Evolutionary conservation across 1,139 yeast genomes (phyloP).

Genomic region (Zygosaccharomyces sapae): DNA sequence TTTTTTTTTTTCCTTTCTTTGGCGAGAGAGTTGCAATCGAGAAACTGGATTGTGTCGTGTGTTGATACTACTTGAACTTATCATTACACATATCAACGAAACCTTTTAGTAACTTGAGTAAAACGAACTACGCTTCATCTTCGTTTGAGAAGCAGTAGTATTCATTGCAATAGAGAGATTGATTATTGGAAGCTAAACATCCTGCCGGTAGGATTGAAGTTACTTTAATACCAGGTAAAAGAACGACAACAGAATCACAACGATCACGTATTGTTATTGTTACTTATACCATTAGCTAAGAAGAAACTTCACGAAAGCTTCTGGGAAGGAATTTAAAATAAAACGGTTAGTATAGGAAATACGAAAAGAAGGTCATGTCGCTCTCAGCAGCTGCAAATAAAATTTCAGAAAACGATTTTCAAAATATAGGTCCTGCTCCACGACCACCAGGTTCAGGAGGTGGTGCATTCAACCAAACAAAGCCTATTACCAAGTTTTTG

Average conservation of each 20-base stretch:
- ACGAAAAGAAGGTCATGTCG: too few relatives aligned
- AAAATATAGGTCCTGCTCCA: constrained; percentile 45
- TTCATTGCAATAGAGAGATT: not conserved
- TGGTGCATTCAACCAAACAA: constrained; percentile 32
- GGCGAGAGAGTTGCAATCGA: not conserved
- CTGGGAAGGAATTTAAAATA: not conserved
- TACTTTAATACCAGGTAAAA: not conserved
- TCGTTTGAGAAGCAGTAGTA: not conserved
- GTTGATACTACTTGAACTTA: constrained; percentile 2
- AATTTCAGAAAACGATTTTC: constrained; percentile 39
- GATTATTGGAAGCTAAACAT: not conserved
- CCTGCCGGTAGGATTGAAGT: not conserved
- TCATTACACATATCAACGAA: constrained; percentile 2
- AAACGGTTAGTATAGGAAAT: not conserved
- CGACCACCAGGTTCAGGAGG: constrained; percentile 37
- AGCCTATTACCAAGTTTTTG: constrained; percentile 30
- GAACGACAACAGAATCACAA: not conserved
- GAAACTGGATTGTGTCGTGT: not conserved
- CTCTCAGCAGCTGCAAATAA: constrained; percentile 45
- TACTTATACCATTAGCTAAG: not conserved
- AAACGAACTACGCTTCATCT: constrained; percentile 1
- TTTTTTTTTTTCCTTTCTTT: not conserved
- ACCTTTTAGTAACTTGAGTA: not conserved
- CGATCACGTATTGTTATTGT: not conserved
- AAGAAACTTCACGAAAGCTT: not conserved